These are phyloP conservation scores for Lichenothelia convexa DNA, from an alignment of 495 filamentous ascomycete species.

Conservation along the genomic window DNA sequence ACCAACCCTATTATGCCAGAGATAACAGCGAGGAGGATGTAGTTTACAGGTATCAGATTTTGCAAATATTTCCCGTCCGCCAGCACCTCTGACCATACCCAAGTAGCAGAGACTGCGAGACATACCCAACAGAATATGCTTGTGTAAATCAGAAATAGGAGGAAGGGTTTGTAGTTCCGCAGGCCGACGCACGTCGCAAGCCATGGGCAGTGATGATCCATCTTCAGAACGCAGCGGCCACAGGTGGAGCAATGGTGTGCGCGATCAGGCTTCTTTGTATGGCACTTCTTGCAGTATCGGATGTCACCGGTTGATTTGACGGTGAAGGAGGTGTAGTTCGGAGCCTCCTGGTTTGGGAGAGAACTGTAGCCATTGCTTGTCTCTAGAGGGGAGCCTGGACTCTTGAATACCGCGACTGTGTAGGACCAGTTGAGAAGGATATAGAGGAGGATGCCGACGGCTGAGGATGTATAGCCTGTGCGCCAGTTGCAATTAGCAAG, in stretches of 20 bases:
- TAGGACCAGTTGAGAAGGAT: conserved; percentile 71
- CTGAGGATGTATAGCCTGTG: conserved; percentile 19
- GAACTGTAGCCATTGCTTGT: conserved; percentile 35
- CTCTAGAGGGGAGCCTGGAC: conserved; percentile 55
- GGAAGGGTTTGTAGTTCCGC: conserved; percentile 85
- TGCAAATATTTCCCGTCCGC: conserved; percentile 41
- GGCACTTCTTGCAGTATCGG: conserved; percentile 94
- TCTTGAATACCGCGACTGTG: conserved; percentile 78
- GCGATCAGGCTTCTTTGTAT: conserved; percentile 81
- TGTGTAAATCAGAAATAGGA: conserved; percentile 86
- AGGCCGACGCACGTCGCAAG: conserved; percentile 88
- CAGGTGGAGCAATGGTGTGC: conserved; percentile 94
- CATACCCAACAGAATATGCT: conserved; percentile 68
- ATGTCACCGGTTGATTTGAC: conserved; percentile 75
- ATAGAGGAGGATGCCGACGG: conserved; percentile 55
- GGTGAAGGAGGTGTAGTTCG: conserved; percentile 52
- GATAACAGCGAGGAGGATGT: conserved; percentile 68
- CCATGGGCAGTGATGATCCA: conserved; percentile 99
- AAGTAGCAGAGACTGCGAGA: conserved; percentile 50
- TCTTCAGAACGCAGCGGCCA: conserved; percentile 83
- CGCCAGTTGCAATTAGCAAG: not conserved
- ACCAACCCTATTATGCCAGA: conserved; percentile 83
- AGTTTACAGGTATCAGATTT: conserved; percentile 70
- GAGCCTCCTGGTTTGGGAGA: conserved; percentile 44
- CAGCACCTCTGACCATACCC: conserved; percentile 69